A percentile compares a stretch with the other conserved stretches of the same genome.
Evolutionary conservation across 2,329 filamentous ascomycete genomes (phyloP).

Genomic region (Elsinoe ampelina): DNA sequence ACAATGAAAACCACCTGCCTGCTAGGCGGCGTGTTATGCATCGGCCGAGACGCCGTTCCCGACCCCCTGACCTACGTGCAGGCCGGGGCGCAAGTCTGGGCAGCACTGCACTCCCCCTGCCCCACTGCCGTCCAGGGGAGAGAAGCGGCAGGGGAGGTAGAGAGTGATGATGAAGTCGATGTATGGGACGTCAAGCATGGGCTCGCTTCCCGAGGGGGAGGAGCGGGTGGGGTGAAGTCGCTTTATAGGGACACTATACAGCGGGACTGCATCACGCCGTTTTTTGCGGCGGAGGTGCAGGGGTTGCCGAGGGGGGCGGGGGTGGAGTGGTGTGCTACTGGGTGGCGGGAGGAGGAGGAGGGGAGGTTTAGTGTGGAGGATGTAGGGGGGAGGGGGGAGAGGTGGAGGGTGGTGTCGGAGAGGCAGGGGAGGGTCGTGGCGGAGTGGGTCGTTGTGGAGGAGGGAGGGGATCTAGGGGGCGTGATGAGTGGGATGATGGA

Average conservation of each 20-base stretch:
- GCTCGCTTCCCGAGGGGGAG: not conserved
- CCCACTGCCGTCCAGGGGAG: no score
- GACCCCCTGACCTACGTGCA: constrained; percentile 25
- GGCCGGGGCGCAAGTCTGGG: constrained; percentile 35
- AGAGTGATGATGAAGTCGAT: constrained; percentile 46
- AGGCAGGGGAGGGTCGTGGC: not conserved
- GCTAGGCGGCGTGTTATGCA: constrained; percentile 66
- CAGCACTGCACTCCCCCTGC: constrained; percentile 20
- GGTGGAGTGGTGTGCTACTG: constrained; percentile 60
- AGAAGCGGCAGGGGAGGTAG: constrained; percentile 38
- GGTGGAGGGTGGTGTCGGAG: not conserved
- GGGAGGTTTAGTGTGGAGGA: not conserved
- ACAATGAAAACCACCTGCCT: constrained; percentile 66
- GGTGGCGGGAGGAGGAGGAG: constrained; percentile 1
- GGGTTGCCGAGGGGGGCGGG: constrained; percentile 62
- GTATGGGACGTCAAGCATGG: constrained; percentile 56
- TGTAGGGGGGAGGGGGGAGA: not conserved
- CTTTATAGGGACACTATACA: constrained; percentile 23
- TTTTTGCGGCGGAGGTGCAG: constrained; percentile 67
- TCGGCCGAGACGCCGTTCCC: constrained; percentile 39
- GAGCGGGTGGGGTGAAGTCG: constrained; percentile 24
- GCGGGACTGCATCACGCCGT: constrained; percentile 43
- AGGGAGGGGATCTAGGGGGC: not conserved
- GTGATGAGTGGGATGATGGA: not conserved
- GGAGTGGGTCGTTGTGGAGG: not conserved